Conservation (phyloP, 2,329 filamentous ascomycete species). For the Phaeosphaeria sp. region DNA sequence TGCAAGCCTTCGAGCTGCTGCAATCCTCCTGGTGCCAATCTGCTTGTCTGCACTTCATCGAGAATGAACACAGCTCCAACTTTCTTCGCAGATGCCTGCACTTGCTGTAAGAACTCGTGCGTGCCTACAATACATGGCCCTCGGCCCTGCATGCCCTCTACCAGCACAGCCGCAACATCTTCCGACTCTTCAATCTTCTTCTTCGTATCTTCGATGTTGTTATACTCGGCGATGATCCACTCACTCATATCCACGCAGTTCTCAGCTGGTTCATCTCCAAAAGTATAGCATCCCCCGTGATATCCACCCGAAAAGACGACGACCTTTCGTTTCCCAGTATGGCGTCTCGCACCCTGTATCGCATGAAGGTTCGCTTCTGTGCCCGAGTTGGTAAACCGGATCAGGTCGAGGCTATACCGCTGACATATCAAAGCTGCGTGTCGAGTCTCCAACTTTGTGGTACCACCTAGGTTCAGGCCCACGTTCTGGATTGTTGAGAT, state of each 20-base stretch:
- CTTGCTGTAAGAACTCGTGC: conserved; percentile 58
- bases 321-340: conserved; percentile 47
- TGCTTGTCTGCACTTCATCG: conserved; percentile 62
- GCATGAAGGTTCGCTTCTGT: conserved; percentile 39
- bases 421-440: conserved; percentile 29
- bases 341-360: conserved; percentile 53
- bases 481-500: conserved; percentile 41
- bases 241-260: conserved; percentile 61
- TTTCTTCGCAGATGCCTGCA: conserved; percentile 58
- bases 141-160: conserved; percentile 72
- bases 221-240: conserved; percentile 68
- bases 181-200: conserved; percentile 49
- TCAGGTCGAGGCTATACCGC: conserved; percentile 27
- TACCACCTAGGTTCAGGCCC: conserved; percentile 35
- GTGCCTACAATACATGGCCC: conserved; percentile 64
- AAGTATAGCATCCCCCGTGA: conserved; percentile 63
- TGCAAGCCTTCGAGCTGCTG: conserved; percentile 25
- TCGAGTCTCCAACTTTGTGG: conserved; percentile 24
- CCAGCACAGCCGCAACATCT: conserved; percentile 67
- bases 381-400: conserved; percentile 40
- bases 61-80: conserved; percentile 67
- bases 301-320: conserved; percentile 61
- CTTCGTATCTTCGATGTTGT: conserved; percentile 60
- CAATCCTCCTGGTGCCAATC: conserved; percentile 27
- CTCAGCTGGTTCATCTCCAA: conserved; percentile 47